phyloP scores from a whole-genome alignment of 1,284 basidiomycete genomes.

The Moesziomyces sp. region DNA sequence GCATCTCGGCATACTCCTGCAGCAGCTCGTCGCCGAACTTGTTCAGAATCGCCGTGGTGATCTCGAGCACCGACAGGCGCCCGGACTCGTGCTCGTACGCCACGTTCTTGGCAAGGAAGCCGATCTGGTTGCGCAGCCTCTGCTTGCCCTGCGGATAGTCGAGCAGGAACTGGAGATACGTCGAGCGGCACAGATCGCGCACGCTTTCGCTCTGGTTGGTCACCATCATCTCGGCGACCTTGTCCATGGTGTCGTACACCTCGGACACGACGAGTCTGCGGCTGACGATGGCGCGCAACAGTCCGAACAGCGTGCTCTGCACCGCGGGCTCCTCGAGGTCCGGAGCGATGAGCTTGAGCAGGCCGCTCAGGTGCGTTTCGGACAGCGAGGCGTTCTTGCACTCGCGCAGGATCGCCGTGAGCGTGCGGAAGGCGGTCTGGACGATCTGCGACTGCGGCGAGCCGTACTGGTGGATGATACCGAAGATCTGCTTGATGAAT shows the following conservation, averaged over 20 bases:
- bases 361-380: conserved; percentile 87
- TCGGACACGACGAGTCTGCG: conserved; percentile 94
- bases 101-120: conserved; percentile 92
- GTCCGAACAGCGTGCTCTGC: conserved; percentile 85
- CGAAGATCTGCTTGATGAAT: conserved; percentile 85
- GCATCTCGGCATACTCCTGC: conserved; percentile 83
- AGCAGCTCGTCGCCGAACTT: conserved; percentile 87
- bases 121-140: conserved; percentile 85
- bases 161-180: conserved; percentile 91
- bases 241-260: conserved; percentile 97
- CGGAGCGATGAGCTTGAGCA: conserved; percentile 85
- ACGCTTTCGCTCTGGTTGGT: conserved; percentile 91
- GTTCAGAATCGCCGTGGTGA: conserved; percentile 81
- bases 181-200: conserved; percentile 87
- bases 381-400: conserved; percentile 76
- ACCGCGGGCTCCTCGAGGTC: conserved; percentile 91
- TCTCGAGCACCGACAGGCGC: conserved; percentile 88
- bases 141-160: conserved; percentile 98
- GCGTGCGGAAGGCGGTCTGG: conserved; percentile 86
- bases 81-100: conserved; percentile 92
- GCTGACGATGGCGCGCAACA: conserved; percentile 90
- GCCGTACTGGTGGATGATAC: conserved; percentile 84
- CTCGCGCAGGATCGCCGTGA: conserved; percentile 83
- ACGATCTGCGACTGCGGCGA: conserved; percentile 86
- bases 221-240: conserved; percentile 92